Evolutionary conservation across 2,329 filamentous ascomycete species (phyloP).

Genomic region (Trichophyton verrucosum): DNA sequence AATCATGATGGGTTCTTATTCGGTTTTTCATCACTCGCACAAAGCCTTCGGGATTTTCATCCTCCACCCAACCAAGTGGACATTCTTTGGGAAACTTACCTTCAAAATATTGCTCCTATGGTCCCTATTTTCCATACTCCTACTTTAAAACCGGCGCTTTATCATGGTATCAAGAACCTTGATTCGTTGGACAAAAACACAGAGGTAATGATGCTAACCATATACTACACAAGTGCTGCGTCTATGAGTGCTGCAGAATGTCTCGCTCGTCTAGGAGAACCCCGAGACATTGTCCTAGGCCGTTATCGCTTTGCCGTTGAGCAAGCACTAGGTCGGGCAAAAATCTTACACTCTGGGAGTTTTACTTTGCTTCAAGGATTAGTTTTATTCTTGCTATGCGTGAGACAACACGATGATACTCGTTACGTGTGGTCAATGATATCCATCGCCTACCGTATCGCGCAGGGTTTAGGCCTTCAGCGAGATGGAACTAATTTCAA

Average conservation of each 20-base stretch:
- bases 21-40: constrained; percentile 45
- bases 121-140: constrained; percentile 49
- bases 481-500: constrained; percentile 40
- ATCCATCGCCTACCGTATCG: constrained; percentile 31
- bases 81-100: constrained; percentile 46
- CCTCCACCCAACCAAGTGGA: constrained; percentile 40
- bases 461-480: constrained; percentile 38
- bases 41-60: constrained; percentile 46
- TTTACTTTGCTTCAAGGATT: constrained; percentile 51
- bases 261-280: constrained; percentile 38
- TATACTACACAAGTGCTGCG: constrained; percentile 47
- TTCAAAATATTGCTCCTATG: constrained; percentile 50
- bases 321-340: constrained; percentile 50
- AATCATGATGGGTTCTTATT: constrained; percentile 50
- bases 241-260: constrained; percentile 32
- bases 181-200: constrained; percentile 40
- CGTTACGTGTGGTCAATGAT: constrained; percentile 35
- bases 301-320: constrained; percentile 52
- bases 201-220: constrained; percentile 49
- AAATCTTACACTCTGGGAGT: constrained; percentile 51
- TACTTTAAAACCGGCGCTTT: constrained; percentile 39
- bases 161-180: constrained; percentile 39
- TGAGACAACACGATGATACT: constrained; percentile 30
- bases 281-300: constrained; percentile 37
- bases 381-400: constrained; percentile 46